These are phyloP conservation scores for Colletotrichum sp. DNA, from an alignment of 2,329 filamentous ascomycete species.

Conservation along the genomic window DNA sequence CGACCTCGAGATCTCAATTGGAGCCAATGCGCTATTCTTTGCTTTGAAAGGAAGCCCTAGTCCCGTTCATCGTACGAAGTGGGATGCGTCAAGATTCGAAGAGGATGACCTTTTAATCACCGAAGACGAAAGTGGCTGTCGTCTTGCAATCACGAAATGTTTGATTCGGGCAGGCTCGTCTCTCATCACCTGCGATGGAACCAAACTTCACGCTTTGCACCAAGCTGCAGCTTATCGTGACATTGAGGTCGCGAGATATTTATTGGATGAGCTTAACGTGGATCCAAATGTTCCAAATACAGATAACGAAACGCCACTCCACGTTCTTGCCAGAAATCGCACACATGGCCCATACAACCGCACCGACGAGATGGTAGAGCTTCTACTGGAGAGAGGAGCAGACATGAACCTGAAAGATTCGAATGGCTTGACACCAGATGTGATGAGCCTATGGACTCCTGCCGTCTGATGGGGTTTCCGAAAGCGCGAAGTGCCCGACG, in stretches of 20 bases:
- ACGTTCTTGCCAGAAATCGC: background rate
- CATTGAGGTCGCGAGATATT: background rate
- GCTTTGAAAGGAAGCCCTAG: background rate
- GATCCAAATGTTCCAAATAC: background rate
- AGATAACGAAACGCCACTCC: background rate
- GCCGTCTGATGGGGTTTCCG: too few species aligned
- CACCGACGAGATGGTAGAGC: background rate
- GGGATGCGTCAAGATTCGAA: background rate
- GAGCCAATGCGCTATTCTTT: background rate
- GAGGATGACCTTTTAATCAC: background rate
- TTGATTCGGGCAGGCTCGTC: background rate
- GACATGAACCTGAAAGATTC: background rate
- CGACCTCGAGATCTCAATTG: background rate
- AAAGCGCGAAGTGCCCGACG: too few species aligned
- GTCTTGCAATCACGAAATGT: background rate
- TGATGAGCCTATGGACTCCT: too few species aligned
- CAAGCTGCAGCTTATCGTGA: background rate
- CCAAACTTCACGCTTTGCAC: background rate
- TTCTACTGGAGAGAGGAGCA: background rate
- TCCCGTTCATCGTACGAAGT: background rate
- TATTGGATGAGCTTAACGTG: background rate
- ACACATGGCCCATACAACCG: accelerated
- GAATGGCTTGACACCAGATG: background rate
- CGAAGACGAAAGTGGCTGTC: background rate
- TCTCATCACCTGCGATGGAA: background rate